phyloP scores from a whole-genome alignment of 805 yeast genomes.

The Diddensiella caesifluorescens region DNA sequence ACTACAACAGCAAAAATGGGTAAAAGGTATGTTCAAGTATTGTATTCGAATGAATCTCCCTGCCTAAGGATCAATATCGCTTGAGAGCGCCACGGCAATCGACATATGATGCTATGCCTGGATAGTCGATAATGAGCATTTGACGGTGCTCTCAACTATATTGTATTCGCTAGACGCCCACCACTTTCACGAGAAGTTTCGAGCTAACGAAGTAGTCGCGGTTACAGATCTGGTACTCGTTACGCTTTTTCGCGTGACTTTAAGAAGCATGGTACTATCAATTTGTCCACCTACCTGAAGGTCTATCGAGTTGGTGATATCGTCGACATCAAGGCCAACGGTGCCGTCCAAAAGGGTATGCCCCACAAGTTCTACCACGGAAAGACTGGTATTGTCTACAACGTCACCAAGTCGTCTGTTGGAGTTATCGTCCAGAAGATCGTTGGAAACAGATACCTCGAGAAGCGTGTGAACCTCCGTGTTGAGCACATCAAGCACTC shows the following conservation, averaged over 20 bases:
- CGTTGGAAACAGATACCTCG: conserved; percentile 98
- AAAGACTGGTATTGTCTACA: conserved; percentile 98
- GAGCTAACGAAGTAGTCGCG: conserved; percentile 57
- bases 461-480: conserved; percentile 98
- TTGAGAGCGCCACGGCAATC: too few species aligned
- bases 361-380: conserved; percentile 99
- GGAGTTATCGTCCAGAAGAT: conserved; percentile 98
- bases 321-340: conserved; percentile 98
- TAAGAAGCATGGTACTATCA: conserved; percentile 93
- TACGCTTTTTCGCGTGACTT: conserved; percentile 99
- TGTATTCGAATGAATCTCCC: too few species aligned
- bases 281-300: conserved; percentile 96
- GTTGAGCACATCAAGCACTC: conserved; percentile 99
- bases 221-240: conserved; percentile 99
- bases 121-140: too few species aligned
- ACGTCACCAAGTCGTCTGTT: conserved; percentile 97
- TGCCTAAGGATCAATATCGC: too few species aligned
- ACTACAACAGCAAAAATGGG: conserved; percentile 37
- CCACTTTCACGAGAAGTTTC: too few species aligned
- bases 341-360: conserved; percentile 99
- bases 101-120: too few species aligned
- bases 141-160: too few species aligned
- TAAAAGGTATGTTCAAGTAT: conserved; percentile 41
- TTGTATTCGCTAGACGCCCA: too few species aligned
- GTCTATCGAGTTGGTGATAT: conserved; percentile 98